These are phyloP conservation scores for Coemansia sp. DNA, from an alignment of 192 early-diverging fungal genomes.

Conservation along the genomic window DNA sequence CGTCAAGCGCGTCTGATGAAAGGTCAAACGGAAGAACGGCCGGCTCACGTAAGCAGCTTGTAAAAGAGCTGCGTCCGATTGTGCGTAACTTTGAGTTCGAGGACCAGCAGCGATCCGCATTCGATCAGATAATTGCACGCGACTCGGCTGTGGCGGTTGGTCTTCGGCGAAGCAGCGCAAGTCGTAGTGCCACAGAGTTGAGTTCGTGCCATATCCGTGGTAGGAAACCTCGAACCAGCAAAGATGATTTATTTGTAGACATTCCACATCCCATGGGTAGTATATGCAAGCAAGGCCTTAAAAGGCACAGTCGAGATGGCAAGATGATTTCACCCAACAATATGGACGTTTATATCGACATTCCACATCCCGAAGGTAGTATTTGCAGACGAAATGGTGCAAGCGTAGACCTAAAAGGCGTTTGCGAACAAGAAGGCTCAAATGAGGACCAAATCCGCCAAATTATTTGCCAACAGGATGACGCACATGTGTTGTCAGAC, in stretches of 20 bases:
- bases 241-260: conserved; percentile 11
- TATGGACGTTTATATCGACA: not conserved
- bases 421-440: no score
- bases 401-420: not conserved
- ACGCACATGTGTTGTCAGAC: no score
- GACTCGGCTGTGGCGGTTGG: not conserved
- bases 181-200: not conserved
- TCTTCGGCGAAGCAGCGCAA: not conserved
- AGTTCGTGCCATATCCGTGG: not conserved
- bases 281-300: not conserved
- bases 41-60: not conserved
- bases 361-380: conserved; percentile 1
- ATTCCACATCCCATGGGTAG: conserved; percentile 8
- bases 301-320: not conserved
- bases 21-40: not conserved
- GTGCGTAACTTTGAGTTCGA: not conserved
- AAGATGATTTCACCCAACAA: not conserved
- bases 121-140: not conserved
- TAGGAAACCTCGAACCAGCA: not conserved
- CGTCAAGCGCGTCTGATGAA: not conserved
- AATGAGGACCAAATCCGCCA: no score
- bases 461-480: no score
- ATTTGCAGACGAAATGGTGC: not conserved
- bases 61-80: not conserved
- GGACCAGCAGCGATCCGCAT: not conserved